phyloP scores from a whole-genome alignment of 345 rosid genomes.

The Mercurialis annua region DNA sequence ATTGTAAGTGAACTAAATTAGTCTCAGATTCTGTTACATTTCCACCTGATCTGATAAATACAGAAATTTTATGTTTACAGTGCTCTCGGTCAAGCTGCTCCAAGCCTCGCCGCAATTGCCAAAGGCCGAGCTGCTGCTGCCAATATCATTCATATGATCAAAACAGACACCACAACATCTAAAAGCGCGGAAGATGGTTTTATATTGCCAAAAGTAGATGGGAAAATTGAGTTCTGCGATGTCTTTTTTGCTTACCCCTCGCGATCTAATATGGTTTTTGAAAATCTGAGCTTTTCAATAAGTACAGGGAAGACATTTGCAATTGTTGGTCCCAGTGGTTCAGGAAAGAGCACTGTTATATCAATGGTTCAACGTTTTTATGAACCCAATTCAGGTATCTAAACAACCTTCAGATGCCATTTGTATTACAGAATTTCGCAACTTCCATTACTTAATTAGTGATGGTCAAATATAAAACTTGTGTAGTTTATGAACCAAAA shows the following conservation, averaged over 20 bases:
- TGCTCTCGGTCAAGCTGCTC: conserved; percentile 76
- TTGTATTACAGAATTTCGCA: background rate
- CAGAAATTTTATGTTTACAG: conserved; percentile 32
- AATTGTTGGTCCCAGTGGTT: conserved; percentile 84
- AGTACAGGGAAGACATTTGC: conserved; percentile 65
- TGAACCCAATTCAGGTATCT: conserved; percentile 66
- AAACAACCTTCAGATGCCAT: background rate
- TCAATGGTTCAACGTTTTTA: conserved; percentile 85
- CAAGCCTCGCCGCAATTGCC: conserved; percentile 67
- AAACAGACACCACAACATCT: conserved; percentile 23
- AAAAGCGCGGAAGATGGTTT: conserved; percentile 35
- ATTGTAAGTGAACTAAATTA: conserved; percentile 48
- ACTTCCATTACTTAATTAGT: background rate
- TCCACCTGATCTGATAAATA: conserved; percentile 16
- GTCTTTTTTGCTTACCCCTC: conserved; percentile 74
- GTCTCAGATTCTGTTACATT: background rate
- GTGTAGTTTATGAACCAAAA: conserved; percentile 6
- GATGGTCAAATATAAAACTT: background rate
- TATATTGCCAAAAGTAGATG: conserved; percentile 41
- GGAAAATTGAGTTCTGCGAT: conserved; percentile 52
- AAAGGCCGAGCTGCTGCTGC: conserved; percentile 72
- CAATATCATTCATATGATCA: conserved; percentile 52
- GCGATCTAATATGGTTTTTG: conserved; percentile 52
- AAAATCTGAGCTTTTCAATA: conserved; percentile 59
- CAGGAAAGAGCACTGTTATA: conserved; percentile 84